phyloP scores from a whole-genome alignment of 306 rosid genomes.

The Cucurbita maxima region DNA sequence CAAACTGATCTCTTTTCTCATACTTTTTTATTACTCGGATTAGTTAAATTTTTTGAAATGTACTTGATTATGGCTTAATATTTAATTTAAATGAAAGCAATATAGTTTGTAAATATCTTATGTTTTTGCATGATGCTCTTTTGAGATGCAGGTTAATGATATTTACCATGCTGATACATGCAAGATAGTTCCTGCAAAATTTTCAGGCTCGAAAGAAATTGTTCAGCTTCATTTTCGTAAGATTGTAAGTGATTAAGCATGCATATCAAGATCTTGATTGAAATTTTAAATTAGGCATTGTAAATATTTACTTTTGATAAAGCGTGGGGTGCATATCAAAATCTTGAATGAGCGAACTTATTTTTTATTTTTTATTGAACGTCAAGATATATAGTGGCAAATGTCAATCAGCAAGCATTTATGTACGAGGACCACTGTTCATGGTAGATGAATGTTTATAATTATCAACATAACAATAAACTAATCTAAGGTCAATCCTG shows the following conservation, averaged over 20 bases:
- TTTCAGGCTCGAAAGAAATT: constrained; percentile 83
- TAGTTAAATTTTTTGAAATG: background rate
- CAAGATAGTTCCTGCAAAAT: constrained; percentile 80
- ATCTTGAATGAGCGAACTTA: background rate
- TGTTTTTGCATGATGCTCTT: background rate
- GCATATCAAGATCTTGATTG: background rate
- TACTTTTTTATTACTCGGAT: background rate
- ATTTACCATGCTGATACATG: constrained; percentile 72
- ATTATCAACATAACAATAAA: background rate
- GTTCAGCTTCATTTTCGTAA: constrained; percentile 58
- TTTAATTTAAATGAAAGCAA: background rate
- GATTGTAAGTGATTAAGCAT: constrained; percentile 23
- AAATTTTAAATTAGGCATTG: background rate
- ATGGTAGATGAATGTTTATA: background rate
- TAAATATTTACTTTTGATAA: background rate
- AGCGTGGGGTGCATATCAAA: background rate
- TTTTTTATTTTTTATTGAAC: background rate
- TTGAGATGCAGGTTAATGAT: constrained; percentile 43
- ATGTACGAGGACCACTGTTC: background rate
- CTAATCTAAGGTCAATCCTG: background rate
- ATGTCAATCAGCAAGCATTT: background rate
- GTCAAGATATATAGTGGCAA: background rate
- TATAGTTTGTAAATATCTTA: background rate
- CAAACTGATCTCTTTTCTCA: background rate
- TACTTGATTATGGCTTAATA: background rate